Evolutionary conservation across 2,329 filamentous ascomycete species (phyloP).

Genomic region (Bipolaris oryzae): DNA sequence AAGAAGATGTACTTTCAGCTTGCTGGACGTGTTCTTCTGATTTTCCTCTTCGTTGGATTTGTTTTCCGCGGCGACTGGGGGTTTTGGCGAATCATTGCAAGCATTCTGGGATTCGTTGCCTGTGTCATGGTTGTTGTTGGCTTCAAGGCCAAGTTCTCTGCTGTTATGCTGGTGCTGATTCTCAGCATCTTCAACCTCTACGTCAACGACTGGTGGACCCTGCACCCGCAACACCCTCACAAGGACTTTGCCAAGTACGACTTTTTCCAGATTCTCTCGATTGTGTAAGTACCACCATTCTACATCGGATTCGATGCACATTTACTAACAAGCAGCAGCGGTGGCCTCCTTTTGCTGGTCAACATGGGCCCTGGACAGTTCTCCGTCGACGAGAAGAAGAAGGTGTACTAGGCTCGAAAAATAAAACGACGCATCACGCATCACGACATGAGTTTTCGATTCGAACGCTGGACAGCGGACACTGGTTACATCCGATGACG

Average conservation of each 20-base stretch:
- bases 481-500: constrained; percentile 33
- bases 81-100: constrained; percentile 84
- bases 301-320: neutral
- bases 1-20: constrained; percentile 99
- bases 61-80: constrained; percentile 95
- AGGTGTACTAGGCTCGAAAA: constrained; percentile 80
- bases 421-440: constrained; percentile 53
- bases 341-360: constrained; percentile 91
- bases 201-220: constrained; percentile 99
- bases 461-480: constrained; percentile 25
- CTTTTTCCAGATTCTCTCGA: constrained; percentile 99
- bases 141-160: constrained; percentile 99
- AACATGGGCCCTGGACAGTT: constrained; percentile 98
- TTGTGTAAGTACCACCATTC: constrained; percentile 68
- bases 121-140: constrained; percentile 99
- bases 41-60: constrained; percentile 97
- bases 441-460: constrained; percentile 24
- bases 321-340: constrained; percentile 54
- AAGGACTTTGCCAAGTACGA: constrained; percentile 99
- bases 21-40: constrained; percentile 89
- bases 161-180: constrained; percentile 91
- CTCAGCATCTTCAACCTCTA: constrained; percentile 95
- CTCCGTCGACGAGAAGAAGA: constrained; percentile 99
- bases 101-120: constrained; percentile 81
- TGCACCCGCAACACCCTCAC: constrained; percentile 97